Evolutionary conservation across 768 basidiomycete species (phyloP).

Genomic region (Lentinus tigrinus): DNA sequence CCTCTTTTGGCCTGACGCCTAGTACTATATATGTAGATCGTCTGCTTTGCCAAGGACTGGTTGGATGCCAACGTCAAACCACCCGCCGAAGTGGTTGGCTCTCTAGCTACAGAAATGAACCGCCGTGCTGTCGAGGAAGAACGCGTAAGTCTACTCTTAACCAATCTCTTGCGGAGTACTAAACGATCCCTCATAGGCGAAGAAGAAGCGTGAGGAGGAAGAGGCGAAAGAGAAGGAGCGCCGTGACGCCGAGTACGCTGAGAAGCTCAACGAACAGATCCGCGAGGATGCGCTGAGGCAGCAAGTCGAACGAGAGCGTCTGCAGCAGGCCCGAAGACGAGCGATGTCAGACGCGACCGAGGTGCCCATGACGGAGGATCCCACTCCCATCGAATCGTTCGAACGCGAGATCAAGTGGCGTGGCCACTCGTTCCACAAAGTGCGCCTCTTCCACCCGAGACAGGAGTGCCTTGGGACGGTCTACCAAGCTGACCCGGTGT

Average conservation of each 20-base stretch:
- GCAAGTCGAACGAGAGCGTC: conserved; percentile 50
- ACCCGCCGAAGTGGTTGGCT: conserved; percentile 59
- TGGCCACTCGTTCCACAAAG: conserved; percentile 58
- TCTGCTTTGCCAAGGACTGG: conserved; percentile 72
- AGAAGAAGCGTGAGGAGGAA: conserved; percentile 53
- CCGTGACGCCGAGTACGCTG: conserved; percentile 50
- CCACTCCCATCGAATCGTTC: conserved; percentile 64
- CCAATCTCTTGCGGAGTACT: too few relatives aligned
- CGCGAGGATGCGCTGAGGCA: conserved; percentile 64
- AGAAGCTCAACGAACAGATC: conserved; percentile 65
- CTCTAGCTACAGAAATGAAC: conserved; percentile 78
- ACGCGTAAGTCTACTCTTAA: conserved; percentile 39
- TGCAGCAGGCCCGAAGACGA: conserved; percentile 56
- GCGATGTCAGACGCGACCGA: conserved; percentile 74
- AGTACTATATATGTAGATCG: conserved; percentile 46
- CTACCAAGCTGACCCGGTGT: conserved; percentile 74
- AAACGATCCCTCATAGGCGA: too few relatives aligned
- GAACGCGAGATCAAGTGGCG: conserved; percentile 53
- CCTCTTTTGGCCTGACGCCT: neutral
- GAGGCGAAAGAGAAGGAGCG: conserved; percentile 52
- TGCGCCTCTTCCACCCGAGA: conserved; percentile 72
- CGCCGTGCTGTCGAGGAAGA: conserved; percentile 71
- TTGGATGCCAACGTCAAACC: conserved; percentile 55
- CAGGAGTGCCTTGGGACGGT: conserved; percentile 63
- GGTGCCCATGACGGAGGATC: conserved; percentile 37